Base-by-base conservation (phyloP, 139 green algal genomes). In the Auxenochlorella pyrenoidosa region DNA sequence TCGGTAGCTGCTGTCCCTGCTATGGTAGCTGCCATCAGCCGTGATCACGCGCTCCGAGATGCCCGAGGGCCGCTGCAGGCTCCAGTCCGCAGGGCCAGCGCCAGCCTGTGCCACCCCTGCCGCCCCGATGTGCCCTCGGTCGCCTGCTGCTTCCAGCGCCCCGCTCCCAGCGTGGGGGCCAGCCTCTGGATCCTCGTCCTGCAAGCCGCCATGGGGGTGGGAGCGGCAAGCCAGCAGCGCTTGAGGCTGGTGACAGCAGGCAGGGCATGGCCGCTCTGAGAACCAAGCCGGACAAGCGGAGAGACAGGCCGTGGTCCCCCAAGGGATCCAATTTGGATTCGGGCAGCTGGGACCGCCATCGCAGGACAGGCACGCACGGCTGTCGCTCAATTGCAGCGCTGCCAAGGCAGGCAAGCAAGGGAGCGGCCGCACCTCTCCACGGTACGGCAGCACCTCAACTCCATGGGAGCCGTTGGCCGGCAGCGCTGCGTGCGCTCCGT, bases 381-480 rank as follows among this genome's bases (percentile, higher is more conserved):
- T n/a, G n/a, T n/a, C n/a, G n/a, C n/a, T n/a, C n/a, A n/a, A n/a
- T n/a, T n/a, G n/a, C n/a, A n/a, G n/a, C n/a, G n/a, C n/a, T n/a
- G n/a, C n/a, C n/a, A n/a, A 6, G 10, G 47, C 22, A 68, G 3
- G 8, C 59, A 68, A 30, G 16, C 59, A 68, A 30, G 16, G 59
- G 59, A 68, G 59, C 59, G 63, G 28, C 24, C 76, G 13, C 76
- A 60, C 51, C 80, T 59, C 80, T 40, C 22, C 40, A 63, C 10
- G 10, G 26, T 77, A 85, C 15, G 60, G 80, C 80, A 59, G 40
- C 36, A 75, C 58, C 79, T 75, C 79, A 58, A 84, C 79, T 24
- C 36, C 80, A 21, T 34, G 30, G 34, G 21, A 34, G 78, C 72
- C 72, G 47, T 83, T 72, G n/a, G 54, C 5, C 2, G 77, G 32